Percentiles rank a stretch among this genome's conserved stretches.
These are phyloP conservation scores for Apiospora marii DNA, from an alignment of 2,329 filamentous ascomycete genomes.

Conservation along the genomic window DNA sequence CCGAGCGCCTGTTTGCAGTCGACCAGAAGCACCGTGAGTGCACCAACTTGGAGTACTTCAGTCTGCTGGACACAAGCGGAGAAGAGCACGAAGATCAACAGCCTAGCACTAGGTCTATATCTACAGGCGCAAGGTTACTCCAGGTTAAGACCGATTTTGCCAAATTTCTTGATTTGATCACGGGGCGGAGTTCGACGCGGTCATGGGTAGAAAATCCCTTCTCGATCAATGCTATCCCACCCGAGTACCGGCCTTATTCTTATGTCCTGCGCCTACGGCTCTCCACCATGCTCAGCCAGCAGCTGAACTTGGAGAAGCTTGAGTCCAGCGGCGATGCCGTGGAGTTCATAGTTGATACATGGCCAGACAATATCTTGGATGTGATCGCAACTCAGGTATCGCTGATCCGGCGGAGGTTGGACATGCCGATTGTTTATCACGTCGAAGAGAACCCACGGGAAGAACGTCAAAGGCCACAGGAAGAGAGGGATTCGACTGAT, in stretches of 20 bases:
- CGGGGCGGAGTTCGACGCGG: slow-evolving; percentile 58
- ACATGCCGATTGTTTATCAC: slow-evolving; percentile 64
- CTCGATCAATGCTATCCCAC: slow-evolving; percentile 64
- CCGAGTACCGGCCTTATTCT: slow-evolving; percentile 65
- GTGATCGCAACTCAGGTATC: slow-evolving; percentile 63
- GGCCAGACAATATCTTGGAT: slow-evolving; percentile 57
- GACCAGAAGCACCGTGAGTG: slow-evolving; percentile 66
- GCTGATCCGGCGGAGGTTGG: slow-evolving; percentile 62
- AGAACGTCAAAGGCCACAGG: slow-evolving; percentile 46
- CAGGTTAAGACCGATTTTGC: slow-evolving; percentile 67
- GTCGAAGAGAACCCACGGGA: slow-evolving; percentile 59
- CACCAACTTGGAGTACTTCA: slow-evolving; percentile 77
- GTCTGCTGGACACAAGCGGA: slow-evolving; percentile 60
- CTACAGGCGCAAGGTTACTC: slow-evolving; percentile 65
- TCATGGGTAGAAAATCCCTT: slow-evolving; percentile 67
- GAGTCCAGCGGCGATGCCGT: slow-evolving; percentile 67
- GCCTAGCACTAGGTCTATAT: slow-evolving; percentile 48
- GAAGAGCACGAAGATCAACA: slow-evolving; percentile 40
- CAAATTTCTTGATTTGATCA: slow-evolving; percentile 64
- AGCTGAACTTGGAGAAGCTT: slow-evolving; percentile 59
- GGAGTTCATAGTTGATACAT: slow-evolving; percentile 66
- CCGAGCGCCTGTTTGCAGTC: slow-evolving; percentile 63
- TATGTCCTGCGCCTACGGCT: slow-evolving; percentile 70
- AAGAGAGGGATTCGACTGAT: slow-evolving; percentile 55
- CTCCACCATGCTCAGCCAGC: slow-evolving; percentile 61